Conservation (phyloP, 768 basidiomycete species). For the Nidula microcarpa region DNA sequence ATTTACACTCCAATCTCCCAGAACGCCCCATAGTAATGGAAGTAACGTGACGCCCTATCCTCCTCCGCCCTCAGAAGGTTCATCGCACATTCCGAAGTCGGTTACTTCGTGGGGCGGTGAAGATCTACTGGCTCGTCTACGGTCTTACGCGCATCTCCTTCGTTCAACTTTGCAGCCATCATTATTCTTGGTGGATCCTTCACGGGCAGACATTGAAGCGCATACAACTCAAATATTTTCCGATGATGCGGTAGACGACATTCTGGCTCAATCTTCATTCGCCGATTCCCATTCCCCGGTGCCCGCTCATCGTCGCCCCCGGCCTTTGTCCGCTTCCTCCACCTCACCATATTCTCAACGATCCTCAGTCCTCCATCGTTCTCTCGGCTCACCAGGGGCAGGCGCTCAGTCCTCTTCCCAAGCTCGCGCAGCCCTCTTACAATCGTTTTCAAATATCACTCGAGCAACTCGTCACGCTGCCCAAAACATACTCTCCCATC, state of each 20-base stretch:
- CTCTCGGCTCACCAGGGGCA: slow-evolving; percentile 56
- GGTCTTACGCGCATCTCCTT: slow-evolving; percentile 75
- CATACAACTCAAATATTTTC: slow-evolving; percentile 83
- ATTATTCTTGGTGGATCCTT: slow-evolving; percentile 90
- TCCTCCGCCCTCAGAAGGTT: slow-evolving; percentile 47
- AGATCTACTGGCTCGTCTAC: slow-evolving; percentile 74
- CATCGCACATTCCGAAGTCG: slow-evolving; percentile 37
- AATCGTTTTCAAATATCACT: slow-evolving; percentile 93
- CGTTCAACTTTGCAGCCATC: slow-evolving; percentile 84
- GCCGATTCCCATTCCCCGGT: slow-evolving; percentile 77
- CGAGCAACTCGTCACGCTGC: slow-evolving; percentile 90
- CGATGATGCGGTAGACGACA: slow-evolving; percentile 86
- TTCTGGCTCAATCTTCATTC: slow-evolving; percentile 76
- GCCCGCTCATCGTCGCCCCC: slow-evolving; percentile 77
- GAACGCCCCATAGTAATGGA: slow-evolving; percentile 18
- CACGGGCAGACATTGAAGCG: slow-evolving; percentile 85
- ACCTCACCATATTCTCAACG: slow-evolving; percentile 59
- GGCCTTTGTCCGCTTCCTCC: slow-evolving; percentile 48
- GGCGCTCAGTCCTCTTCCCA: slow-evolving; percentile 58
- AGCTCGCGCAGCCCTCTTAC: slow-evolving; percentile 79
- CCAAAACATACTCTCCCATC: slow-evolving; percentile 92
- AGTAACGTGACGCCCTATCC: slow-evolving; percentile 55
- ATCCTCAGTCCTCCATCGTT: slow-evolving; percentile 79
- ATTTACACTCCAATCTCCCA: slow-evolving; percentile 52
- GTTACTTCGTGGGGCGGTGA: slow-evolving; percentile 82